Percentiles rank a stretch among this genome's conserved stretches.
Evolutionary conservation across 129 eudicot genomes (phyloP).

Genomic region (Tagetes patula): DNA sequence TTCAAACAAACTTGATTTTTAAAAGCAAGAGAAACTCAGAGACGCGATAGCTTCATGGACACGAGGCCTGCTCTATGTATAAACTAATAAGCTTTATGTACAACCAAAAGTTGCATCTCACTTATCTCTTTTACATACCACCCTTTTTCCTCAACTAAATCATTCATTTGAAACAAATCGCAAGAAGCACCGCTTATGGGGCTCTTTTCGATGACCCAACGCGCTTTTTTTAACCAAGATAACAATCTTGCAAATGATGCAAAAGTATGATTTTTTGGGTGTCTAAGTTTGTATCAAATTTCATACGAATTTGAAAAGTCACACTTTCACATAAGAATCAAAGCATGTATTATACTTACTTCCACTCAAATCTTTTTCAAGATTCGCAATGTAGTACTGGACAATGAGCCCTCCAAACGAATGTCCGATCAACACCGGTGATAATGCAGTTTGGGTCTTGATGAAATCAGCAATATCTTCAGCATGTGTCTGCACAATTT

Average conservation of each 20-base stretch:
- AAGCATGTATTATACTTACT: slow-evolving; percentile 9
- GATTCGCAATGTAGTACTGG: slow-evolving; percentile 66
- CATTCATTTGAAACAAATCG: too few species aligned
- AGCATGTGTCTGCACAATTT: slow-evolving; percentile 66
- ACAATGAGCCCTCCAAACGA: slow-evolving; percentile 95
- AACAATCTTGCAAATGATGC: slow-evolving; percentile 13
- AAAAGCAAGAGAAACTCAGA: background rate
- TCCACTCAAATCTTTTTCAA: slow-evolving; percentile 24
- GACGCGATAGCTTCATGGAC: background rate
- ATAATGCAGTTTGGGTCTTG: slow-evolving; percentile 43
- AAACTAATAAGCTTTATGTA: too few species aligned
- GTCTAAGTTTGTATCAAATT: background rate
- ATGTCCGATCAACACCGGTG: slow-evolving; percentile 83
- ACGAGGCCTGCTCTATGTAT: too few species aligned
- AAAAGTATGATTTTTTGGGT: background rate
- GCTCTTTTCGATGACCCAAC: background rate
- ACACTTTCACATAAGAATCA: background rate
- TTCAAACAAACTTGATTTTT: background rate
- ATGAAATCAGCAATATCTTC: slow-evolving; percentile 74
- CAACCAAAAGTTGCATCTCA: background rate
- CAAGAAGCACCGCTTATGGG: background rate
- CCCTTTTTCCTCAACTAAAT: background rate
- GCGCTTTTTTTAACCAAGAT: background rate
- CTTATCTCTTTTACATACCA: background rate
- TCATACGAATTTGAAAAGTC: background rate